phyloP scores from a whole-genome alignment of 2,329 filamentous ascomycete genomes.

The Trematosphaeria pertusa region DNA sequence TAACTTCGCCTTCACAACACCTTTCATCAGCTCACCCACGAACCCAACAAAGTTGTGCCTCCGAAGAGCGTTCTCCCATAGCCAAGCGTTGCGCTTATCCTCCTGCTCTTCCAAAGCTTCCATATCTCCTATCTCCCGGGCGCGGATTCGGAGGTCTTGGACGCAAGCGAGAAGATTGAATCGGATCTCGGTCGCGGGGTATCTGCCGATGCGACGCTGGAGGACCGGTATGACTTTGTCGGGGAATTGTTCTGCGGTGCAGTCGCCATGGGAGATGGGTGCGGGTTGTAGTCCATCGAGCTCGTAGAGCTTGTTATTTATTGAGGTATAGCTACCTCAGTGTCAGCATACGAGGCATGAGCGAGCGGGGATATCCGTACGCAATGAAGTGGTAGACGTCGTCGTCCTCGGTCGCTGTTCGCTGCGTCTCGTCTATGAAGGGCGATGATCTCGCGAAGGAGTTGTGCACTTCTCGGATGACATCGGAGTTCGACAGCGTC shows the following conservation, averaged over 20 bases:
- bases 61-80: conserved; percentile 91
- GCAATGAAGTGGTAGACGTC: conserved; percentile 98
- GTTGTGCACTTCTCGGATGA: conserved; percentile 76
- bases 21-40: conserved; percentile 87
- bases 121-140: conserved; percentile 80
- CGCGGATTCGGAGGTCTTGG: conserved; percentile 77
- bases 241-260: conserved; percentile 74
- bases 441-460: conserved; percentile 87
- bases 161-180: conserved; percentile 97
- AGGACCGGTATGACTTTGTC: conserved; percentile 85
- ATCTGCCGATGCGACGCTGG: conserved; percentile 80
- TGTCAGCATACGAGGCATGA: too few relatives aligned
- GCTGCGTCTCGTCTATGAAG: conserved; percentile 89
- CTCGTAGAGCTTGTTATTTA: conserved; percentile 85
- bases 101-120: conserved; percentile 82
- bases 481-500: conserved; percentile 70
- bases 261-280: conserved; percentile 86
- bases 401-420: conserved; percentile 73
- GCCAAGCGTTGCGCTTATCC: conserved; percentile 84
- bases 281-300: conserved; percentile 92
- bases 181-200: conserved; percentile 85
- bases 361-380: too few relatives aligned
- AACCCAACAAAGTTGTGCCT: conserved; percentile 97
- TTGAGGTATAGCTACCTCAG: conserved; percentile 69
- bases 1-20: conserved; percentile 78